These are phyloP conservation scores for Saccharomyces hybrid DNA, from an alignment of 1,139 yeast species.

Conservation along the genomic window DNA sequence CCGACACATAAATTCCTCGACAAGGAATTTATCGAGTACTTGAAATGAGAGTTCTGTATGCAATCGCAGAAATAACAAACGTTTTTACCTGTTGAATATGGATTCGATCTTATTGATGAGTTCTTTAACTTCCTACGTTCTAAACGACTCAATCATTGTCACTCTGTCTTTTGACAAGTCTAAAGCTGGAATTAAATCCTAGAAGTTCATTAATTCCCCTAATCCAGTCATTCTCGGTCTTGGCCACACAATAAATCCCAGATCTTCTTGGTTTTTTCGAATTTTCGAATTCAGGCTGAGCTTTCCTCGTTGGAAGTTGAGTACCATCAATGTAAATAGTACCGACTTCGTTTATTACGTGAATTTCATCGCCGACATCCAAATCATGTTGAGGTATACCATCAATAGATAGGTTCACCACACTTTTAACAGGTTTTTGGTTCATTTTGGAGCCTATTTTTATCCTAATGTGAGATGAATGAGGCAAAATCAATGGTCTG, in stretches of 20 bases:
- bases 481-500: conserved; percentile 76
- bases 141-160: background rate
- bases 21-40: too few species aligned
- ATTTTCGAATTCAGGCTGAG: conserved; percentile 9
- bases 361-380: conserved; percentile 71
- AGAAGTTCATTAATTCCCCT: conserved; percentile 76
- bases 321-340: conserved; percentile 46
- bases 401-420: conserved; percentile 62
- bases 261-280: conserved; percentile 23
- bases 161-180: conserved; percentile 23
- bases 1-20: too few species aligned
- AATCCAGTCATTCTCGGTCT: conserved; percentile 84
- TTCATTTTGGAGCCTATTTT: conserved; percentile 41
- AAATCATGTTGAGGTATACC: conserved; percentile 70
- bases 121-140: background rate
- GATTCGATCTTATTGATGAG: background rate
- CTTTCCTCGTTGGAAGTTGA: conserved; percentile 31
- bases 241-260: conserved; percentile 85
- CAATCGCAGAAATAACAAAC: too few species aligned
- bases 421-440: conserved; percentile 32
- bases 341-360: conserved; percentile 55
- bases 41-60: too few species aligned
- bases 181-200: conserved; percentile 83
- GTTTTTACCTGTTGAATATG: too few species aligned
- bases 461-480: conserved; percentile 60